Percentiles rank a stretch among this genome's conserved stretches.
Evolutionary conservation across 2,329 filamentous ascomycete species (phyloP).

Genomic region (Botryotinia narcissicola): DNA sequence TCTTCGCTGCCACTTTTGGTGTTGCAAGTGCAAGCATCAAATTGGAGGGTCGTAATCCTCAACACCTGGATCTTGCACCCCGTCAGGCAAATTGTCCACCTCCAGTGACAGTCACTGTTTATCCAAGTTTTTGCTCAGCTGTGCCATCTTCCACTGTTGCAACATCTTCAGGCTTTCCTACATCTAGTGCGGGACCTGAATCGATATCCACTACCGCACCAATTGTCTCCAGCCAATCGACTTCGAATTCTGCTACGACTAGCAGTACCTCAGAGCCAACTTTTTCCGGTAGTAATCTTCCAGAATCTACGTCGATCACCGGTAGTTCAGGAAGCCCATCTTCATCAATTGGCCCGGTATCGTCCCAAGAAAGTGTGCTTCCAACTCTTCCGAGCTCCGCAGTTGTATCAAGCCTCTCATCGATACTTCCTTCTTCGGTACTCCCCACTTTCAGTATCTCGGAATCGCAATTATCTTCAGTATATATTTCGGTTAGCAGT

Average conservation of each 20-base stretch:
- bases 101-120: constrained; percentile 11
- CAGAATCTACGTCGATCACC: neutral
- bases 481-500: neutral
- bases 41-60: constrained; percentile 7
- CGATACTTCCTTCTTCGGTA: neutral
- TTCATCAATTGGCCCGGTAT: neutral
- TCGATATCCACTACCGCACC: neutral
- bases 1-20: constrained; percentile 16
- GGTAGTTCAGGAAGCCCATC: neutral
- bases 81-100: neutral
- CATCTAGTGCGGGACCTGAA: neutral
- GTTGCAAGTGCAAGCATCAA: constrained; percentile 20
- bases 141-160: neutral
- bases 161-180: neutral
- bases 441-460: constrained; percentile 4
- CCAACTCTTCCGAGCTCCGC: constrained; percentile 1
- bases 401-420: neutral
- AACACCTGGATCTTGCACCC: neutral
- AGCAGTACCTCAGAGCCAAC: neutral
- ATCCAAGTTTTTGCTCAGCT: neutral
- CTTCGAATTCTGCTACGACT: neutral
- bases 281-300: neutral
- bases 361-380: neutral
- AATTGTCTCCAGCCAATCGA: neutral
- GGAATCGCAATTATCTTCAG: neutral